Base-by-base conservation (phyloP, 2,329 filamentous ascomycete genomes). In the Microascus cirrosus region DNA sequence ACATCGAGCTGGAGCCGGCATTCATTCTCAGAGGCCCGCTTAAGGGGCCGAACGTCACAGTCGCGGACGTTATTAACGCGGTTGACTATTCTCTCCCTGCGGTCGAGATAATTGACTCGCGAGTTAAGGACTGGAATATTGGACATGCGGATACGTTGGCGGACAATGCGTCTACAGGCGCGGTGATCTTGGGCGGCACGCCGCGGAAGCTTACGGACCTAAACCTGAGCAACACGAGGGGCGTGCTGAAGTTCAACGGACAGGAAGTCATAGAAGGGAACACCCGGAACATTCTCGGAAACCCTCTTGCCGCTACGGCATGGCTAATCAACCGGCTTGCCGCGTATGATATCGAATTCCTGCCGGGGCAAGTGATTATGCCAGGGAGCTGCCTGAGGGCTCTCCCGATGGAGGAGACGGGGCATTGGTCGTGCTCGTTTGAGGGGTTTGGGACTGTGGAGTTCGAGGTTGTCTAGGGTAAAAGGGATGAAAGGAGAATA, bases 81-180 rank as follows among this genome's bases (percentile, higher is more conserved):
- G 61, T 66, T 18, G 66, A 67, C 57, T 67, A 67, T 48, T 64
- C 62, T 39, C 59, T 68, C 11, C 65, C 65, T 4, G 65, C 65
- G 11, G 61, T 67, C 18, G 65, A 67, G 61, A 66, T 68, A 48
- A 66, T 66, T 34, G 66, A 67, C 57, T 67, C 64, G 2, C 60
- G 65, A 13, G 65, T 65, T 2, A 61, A 65, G 56, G 56, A 66
- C 53, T 67, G 65, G 65, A 60, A 60, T 20, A 67, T 66, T 36
- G 60, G 50, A 15, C 61, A 66, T 10, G 59, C 61, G 55, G 65
- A 67, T 55, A 68, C 66, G 1, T 59, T 67, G 4, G 65, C 65
- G 2, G 65, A 68, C 52, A 64, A 64, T 36, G 64, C 64, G 13
- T 66, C 63, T 0, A 66, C 62, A 0, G 66, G 60, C 1, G 62